These are phyloP conservation scores for Mycena floridula DNA, from an alignment of 768 basidiomycete genomes.

Conservation along the genomic window DNA sequence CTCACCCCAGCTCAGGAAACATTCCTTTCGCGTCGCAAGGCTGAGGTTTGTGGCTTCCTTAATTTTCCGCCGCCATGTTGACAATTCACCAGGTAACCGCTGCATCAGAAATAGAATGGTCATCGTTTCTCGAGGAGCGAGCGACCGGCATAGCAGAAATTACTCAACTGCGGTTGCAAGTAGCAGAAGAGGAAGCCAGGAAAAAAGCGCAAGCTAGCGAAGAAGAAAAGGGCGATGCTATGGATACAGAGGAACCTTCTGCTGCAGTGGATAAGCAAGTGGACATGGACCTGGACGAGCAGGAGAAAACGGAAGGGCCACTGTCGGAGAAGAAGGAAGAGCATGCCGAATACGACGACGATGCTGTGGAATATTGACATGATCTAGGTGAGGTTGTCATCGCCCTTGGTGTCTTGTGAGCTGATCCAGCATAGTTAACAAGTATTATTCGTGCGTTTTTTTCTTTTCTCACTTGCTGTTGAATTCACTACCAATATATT, in stretches of 20 bases:
- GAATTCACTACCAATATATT: no score
- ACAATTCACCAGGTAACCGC: slow-evolving; percentile 42
- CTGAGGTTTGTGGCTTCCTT: slow-evolving; percentile 38
- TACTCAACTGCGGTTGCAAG: slow-evolving; percentile 51
- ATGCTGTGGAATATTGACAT: slow-evolving; percentile 71
- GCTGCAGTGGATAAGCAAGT: slow-evolving; percentile 4
- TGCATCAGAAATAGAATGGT: slow-evolving; percentile 66
- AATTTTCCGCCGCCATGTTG: slow-evolving; percentile 1
- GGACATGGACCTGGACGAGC: slow-evolving; percentile 7
- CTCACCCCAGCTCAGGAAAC: slow-evolving; percentile 65
- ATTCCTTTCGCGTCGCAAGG: slow-evolving; percentile 56
- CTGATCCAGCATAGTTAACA: no score
- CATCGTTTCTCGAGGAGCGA: slow-evolving; percentile 56
- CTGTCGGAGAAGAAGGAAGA: slow-evolving; percentile 46
- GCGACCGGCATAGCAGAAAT: slow-evolving; percentile 55
- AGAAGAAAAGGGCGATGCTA: background rate
- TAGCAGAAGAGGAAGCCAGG: slow-evolving; percentile 51
- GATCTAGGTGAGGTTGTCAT: no score
- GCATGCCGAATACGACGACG: slow-evolving; percentile 74
- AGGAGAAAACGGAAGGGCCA: slow-evolving; percentile 30
- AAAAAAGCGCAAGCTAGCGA: background rate
- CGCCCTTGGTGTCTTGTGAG: no score
- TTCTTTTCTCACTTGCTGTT: no score
- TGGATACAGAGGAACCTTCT: slow-evolving; percentile 26
- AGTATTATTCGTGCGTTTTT: no score